Evolutionary conservation across 495 filamentous ascomycete species (phyloP).

Genomic region (Penicillium ochrochloron): DNA sequence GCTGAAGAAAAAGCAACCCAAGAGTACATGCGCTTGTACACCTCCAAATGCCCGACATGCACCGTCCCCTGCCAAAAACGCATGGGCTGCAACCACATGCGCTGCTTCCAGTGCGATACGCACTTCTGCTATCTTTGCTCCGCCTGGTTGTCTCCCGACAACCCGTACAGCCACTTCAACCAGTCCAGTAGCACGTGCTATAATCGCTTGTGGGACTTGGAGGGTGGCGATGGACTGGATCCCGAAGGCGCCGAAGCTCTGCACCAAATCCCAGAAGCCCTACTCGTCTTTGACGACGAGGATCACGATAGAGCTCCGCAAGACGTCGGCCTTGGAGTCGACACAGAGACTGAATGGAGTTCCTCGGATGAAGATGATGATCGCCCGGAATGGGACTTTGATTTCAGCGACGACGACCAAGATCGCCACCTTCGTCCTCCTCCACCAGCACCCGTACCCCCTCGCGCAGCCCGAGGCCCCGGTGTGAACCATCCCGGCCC

Average conservation of each 20-base stretch:
- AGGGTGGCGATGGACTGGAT: conserved; percentile 72
- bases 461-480: conserved; percentile 32
- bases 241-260: conserved; percentile 50
- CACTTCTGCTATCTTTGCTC: conserved; percentile 98
- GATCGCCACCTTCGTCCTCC: conserved; percentile 41
- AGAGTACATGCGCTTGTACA: conserved; percentile 78
- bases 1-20: conserved; percentile 83
- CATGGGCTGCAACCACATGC: conserved; percentile 98
- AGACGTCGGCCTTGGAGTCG: conserved; percentile 25
- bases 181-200: conserved; percentile 67
- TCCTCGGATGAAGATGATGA: conserved; percentile 33
- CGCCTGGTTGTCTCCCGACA: conserved; percentile 75
- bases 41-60: conserved; percentile 90
- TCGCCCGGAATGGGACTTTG: conserved; percentile 5
- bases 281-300: conserved; percentile 47
- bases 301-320: conserved; percentile 24
- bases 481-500: conserved; percentile 33
- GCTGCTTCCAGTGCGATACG: conserved; percentile 82
- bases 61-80: conserved; percentile 84
- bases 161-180: conserved; percentile 93
- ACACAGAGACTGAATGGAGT: conserved; percentile 16
- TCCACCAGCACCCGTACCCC: conserved; percentile 50
- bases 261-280: conserved; percentile 44
- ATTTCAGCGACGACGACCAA: conserved; percentile 31
- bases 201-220: conserved; percentile 87